phyloP scores from a whole-genome alignment of 2,329 filamentous ascomycete species.

The Venturia carpophila region DNA sequence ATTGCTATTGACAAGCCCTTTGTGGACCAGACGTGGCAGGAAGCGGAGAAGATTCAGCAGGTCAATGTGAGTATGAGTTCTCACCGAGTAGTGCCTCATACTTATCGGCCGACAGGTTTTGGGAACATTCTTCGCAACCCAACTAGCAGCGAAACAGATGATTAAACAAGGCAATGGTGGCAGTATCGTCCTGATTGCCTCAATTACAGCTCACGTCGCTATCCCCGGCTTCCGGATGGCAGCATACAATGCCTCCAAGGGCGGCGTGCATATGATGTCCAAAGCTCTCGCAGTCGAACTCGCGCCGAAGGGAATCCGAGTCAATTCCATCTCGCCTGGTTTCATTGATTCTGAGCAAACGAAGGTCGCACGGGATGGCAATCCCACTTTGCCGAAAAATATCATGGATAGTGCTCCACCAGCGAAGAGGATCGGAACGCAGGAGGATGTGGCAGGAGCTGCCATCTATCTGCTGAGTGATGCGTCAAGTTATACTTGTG shows the following conservation, averaged over 20 bases:
- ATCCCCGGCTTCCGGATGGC: slow-evolving; percentile 34
- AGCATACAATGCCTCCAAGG: slow-evolving; percentile 40
- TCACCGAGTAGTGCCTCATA: background rate
- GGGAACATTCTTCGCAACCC: slow-evolving; percentile 37
- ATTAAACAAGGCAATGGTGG: slow-evolving; percentile 34
- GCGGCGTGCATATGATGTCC: slow-evolving; percentile 39
- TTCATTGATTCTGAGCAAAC: slow-evolving; percentile 33
- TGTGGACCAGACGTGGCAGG: slow-evolving; percentile 38
- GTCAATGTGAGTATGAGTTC: slow-evolving; percentile 32
- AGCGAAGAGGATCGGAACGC: slow-evolving; percentile 33
- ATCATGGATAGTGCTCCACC: slow-evolving; percentile 28
- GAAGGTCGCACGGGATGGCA: background rate
- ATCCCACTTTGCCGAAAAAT: slow-evolving; percentile 14
- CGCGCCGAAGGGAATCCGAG: slow-evolving; percentile 32
- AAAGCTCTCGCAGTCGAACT: slow-evolving; percentile 36
- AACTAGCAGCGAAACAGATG: slow-evolving; percentile 35
- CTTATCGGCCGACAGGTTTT: slow-evolving; percentile 27
- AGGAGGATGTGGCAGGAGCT: slow-evolving; percentile 38
- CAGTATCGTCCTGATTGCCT: slow-evolving; percentile 36
- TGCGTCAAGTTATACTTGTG: slow-evolving; percentile 38
- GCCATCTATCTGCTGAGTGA: slow-evolving; percentile 40
- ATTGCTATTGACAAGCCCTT: slow-evolving; percentile 41
- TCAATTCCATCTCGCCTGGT: slow-evolving; percentile 33
- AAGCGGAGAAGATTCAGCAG: slow-evolving; percentile 35
- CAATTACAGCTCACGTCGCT: slow-evolving; percentile 33